Base-by-base conservation (phyloP, 495 filamentous ascomycete genomes). In the Penicillium crystallinum region DNA sequence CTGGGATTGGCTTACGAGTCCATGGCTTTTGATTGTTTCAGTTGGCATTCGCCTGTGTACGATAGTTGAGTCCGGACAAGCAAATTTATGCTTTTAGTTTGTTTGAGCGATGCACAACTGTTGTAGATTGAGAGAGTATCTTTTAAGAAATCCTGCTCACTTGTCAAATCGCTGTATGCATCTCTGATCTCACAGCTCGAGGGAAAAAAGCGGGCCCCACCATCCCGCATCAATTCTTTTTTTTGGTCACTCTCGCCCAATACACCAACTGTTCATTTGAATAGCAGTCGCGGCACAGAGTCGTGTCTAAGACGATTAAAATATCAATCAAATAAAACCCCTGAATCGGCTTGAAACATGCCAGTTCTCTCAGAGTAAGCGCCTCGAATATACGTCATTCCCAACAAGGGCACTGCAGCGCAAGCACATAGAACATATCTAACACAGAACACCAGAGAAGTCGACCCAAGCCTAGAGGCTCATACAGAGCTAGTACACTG, bases 401-500 rank as follows among this genome's bases (percentile, higher is more conserved):
- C 39, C 7, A 15, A 2, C 33, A 35, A n/a, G 5, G 10, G 27
- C 33, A 52, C 54, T 22, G 5, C 30, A 17, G n/a, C n/a, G n/a
- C n/a, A 21, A 42, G 19, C n/a, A 11, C 23, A 40, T 34, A 35
- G 40, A n/a, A 19, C 18, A 49, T 12, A 53, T 45, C 49, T 61
- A 43, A 58, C 40, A n/a, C 22, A 22, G 5, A 31, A n/a, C 35
- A 65, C 54, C 18, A 43, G 30, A 19, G n/a, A 40, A 48, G 48
- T 42, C 22, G 42, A 57, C 11, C 54, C 50, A 34, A 59, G 57
- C 15, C 53, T 72, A 35, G 52, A 65, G 43, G 54, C 55, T 2
- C 70, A 75, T 46, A 61, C 50, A 23, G 49, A 55, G 18, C 68
- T 77, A 17, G 52, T 71, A 22, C 31, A 70, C 48, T 81, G 78